phyloP scores from a whole-genome alignment of 2,329 filamentous ascomycete genomes.

The Cladophialophora chaetospira region DNA sequence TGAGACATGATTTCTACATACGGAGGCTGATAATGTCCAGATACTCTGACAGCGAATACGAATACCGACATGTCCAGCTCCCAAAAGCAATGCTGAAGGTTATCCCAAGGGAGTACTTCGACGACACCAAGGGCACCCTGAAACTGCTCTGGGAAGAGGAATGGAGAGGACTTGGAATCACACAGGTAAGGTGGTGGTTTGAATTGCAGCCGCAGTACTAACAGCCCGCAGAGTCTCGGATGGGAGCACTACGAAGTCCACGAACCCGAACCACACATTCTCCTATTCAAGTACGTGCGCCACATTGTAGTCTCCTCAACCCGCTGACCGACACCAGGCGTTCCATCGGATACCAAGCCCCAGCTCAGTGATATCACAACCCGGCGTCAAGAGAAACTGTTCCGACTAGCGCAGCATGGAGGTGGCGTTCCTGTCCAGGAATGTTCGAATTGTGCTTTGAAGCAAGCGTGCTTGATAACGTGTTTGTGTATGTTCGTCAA shows the following conservation, averaged over 20 bases:
- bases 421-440: constrained; percentile 29
- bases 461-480: constrained; percentile 30
- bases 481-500: constrained; percentile 27
- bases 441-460: constrained; percentile 21
- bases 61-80: constrained; percentile 96
- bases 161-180: constrained; percentile 96
- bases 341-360: constrained; percentile 80
- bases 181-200: constrained; percentile 71
- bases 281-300: constrained; percentile 87
- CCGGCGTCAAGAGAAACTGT: constrained; percentile 7
- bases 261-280: constrained; percentile 96
- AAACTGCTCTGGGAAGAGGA: constrained; percentile 98
- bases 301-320: constrained; percentile 21
- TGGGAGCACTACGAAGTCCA: constrained; percentile 99
- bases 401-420: constrained; percentile 30
- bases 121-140: constrained; percentile 82
- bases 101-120: constrained; percentile 93
- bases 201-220: too few relatives aligned
- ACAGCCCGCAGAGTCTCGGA: constrained; percentile 73
- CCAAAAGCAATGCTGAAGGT: constrained; percentile 98
- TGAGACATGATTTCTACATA: neutral
- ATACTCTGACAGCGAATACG: constrained; percentile 88
- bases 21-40: constrained; percentile 49
- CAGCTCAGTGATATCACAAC: constrained; percentile 44
- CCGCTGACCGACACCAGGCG: constrained; percentile 57